These are phyloP conservation scores for Rutstroemia sp. DNA, from an alignment of 2,329 filamentous ascomycete species.

Conservation along the genomic window DNA sequence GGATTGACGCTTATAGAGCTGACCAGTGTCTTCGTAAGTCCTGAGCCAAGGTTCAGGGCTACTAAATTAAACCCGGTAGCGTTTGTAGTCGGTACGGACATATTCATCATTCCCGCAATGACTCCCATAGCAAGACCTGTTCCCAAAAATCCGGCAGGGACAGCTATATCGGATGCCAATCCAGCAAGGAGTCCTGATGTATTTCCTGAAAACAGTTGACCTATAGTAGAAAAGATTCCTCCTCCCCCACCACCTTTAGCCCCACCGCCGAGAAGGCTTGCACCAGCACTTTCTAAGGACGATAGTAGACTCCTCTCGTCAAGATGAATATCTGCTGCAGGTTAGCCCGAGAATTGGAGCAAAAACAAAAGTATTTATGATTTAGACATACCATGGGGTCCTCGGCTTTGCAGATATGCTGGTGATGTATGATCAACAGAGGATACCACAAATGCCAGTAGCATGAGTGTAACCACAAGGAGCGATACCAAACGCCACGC, in stretches of 20 bases:
- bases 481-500: not conserved
- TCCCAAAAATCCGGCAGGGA: not conserved
- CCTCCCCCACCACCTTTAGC: not conserved
- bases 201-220: not conserved
- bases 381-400: not conserved
- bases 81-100: not conserved
- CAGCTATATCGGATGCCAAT: not conserved
- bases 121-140: not conserved
- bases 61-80: not conserved
- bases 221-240: not conserved
- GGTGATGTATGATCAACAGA: not conserved
- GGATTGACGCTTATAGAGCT: not conserved
- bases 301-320: not conserved
- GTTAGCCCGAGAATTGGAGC: not conserved
- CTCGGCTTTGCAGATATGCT: not conserved
- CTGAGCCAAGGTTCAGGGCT: not conserved
- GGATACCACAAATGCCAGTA: not conserved
- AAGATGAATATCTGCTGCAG: not conserved
- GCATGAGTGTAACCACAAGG: not conserved
- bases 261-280: not conserved
- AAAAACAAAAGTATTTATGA: not conserved
- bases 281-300: not conserved
- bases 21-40: not conserved
- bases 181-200: not conserved
- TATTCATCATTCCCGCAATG: not conserved